phyloP scores from a whole-genome alignment of 2,329 filamentous ascomycete species.

The Ophiostoma australiae region DNA sequence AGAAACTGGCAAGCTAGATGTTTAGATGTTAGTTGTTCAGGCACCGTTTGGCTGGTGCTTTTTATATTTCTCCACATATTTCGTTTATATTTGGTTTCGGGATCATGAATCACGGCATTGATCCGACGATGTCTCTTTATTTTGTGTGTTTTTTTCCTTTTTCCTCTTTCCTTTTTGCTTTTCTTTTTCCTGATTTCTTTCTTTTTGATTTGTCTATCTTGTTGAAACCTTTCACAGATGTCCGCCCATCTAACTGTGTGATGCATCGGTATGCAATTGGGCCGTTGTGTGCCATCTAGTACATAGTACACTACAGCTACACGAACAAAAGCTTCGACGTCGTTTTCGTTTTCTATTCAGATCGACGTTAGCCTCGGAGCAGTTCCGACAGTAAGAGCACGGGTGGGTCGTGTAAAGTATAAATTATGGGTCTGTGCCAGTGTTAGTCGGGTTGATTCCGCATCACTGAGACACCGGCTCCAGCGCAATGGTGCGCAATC shows the following conservation, averaged over 20 bases:
- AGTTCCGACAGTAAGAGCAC: neutral
- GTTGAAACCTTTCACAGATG: no score
- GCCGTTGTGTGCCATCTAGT: no score
- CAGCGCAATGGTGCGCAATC: neutral
- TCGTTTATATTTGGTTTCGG: neutral
- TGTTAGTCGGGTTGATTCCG: slow-evolving; percentile 5
- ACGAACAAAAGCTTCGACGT: neutral
- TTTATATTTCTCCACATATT: neutral
- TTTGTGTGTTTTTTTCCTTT: no score
- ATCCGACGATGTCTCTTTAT: neutral
- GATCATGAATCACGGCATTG: slow-evolving; percentile 1
- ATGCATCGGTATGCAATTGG: no score
- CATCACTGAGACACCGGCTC: neutral
- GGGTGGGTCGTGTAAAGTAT: neutral
- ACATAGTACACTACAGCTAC: no score
- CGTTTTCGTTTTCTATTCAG: neutral
- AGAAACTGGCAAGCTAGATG: no score
- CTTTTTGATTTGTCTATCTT: no score
- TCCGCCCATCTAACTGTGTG: neutral
- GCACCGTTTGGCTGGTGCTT: neutral
- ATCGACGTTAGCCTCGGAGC: neutral
- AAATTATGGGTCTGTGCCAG: neutral
- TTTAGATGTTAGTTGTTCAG: neutral
- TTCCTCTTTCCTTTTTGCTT: no score
- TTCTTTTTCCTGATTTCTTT: no score